Base-by-base conservation (phyloP, 2,329 filamentous ascomycete species). In the Aspergillus fructus region DNA sequence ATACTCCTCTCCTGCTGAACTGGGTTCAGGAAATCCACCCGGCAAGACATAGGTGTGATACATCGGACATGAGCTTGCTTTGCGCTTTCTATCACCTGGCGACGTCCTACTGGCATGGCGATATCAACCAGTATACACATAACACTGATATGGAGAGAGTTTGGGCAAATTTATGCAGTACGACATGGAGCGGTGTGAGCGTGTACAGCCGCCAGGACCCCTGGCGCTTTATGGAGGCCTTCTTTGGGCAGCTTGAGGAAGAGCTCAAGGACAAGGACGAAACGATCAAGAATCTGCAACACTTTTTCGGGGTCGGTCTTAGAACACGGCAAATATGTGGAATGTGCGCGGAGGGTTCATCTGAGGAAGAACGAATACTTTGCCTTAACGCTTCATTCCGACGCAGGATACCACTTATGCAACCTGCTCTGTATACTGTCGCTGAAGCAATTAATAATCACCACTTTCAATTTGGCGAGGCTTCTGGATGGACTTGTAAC, bases 1-100 rank as follows among this genome's bases (percentile, higher is more conserved):
- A 71, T 59, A 61, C 59, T 2, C 64, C 67, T 2, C 9, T 61
- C 2, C 54, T 73, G 23, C 5, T 67, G 34, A 64, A 69, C 33
- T 71, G 66, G 62, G 23, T 66, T 3, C n/a, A 53, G 34, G 8
- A 43, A 3, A 55, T 47, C 27, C 59, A 62, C 15, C 33, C 17
- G 5, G 42, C 34, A 3, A 42, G 12, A 3, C 47, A 60, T 24
- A 17, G 27, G 2, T 41, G 13, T 17, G 24, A 11, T 53, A 47
- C 4, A 19, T 4, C 15, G 3, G 24, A 40, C 3, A n/a, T 19
- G 51, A 61, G 57, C 11, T 49, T 58, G 24, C 8, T 64, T 4
- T 70, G 68, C 49, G 17, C 17, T 9, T 51, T 71, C 3, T 24
- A 59, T 15, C 11, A 46, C 11, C 41, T 69, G 24, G n/a, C 23